Percentiles rank a stretch among this genome's conserved stretches.
phyloP scores from a whole-genome alignment of 2,329 filamentous ascomycete species.

The Fusarium sp. region DNA sequence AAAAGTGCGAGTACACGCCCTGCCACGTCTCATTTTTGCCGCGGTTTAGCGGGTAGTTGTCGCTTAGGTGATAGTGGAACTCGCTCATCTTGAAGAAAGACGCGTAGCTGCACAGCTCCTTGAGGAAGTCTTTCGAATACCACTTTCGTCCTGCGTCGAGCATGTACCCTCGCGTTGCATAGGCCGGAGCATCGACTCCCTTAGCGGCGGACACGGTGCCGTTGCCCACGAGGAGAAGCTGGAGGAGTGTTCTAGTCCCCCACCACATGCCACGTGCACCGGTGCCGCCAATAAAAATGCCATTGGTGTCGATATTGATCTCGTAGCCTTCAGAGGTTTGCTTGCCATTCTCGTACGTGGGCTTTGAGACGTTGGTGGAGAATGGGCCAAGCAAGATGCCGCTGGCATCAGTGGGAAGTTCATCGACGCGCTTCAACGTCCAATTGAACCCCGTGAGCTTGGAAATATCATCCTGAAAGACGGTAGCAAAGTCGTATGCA shows the following conservation, averaged over 20 bases:
- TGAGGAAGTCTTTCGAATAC: constrained; percentile 28
- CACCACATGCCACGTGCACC: constrained; percentile 32
- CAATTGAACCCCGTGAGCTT: constrained; percentile 18
- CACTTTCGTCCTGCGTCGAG: constrained; percentile 30
- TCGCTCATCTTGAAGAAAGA: constrained; percentile 38
- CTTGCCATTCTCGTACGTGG: constrained; percentile 16
- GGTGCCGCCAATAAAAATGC: constrained; percentile 22
- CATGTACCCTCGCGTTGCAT: constrained; percentile 25
- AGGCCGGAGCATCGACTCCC: constrained; percentile 21
- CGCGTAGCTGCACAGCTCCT: constrained; percentile 25
- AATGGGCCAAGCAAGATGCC: constrained; percentile 14
- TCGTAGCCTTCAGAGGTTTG: constrained; percentile 24
- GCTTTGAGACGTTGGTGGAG: constrained; percentile 10
- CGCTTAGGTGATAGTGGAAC: constrained; percentile 30
- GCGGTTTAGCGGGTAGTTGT: constrained; percentile 30
- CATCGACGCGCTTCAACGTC: constrained; percentile 5
- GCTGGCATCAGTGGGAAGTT: not conserved
- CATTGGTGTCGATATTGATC: constrained; percentile 12
- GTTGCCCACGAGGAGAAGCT: constrained; percentile 18
- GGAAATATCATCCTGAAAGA: constrained; percentile 18
- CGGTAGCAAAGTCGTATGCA: constrained; percentile 14
- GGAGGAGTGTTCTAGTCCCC: constrained; percentile 27
- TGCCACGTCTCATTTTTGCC: constrained; percentile 32
- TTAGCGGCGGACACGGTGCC: not conserved
- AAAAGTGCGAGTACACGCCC: constrained; percentile 27